Evolutionary conservation across 108 stramenopile genomes (phyloP).

Genomic region (Mediolabrus comicus): DNA sequence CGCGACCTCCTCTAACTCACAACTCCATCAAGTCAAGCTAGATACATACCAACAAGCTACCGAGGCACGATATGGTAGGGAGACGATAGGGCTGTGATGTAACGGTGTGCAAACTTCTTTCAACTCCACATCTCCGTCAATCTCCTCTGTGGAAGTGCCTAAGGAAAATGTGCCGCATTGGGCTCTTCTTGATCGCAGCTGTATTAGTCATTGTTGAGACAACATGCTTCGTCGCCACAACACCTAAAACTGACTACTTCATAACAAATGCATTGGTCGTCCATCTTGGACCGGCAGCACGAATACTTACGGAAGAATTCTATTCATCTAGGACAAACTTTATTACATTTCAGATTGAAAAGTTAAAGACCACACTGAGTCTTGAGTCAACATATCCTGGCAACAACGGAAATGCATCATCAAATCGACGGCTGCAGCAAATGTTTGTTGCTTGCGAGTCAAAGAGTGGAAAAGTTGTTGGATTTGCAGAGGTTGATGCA

Average conservation of each 20-base stretch:
- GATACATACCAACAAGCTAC: no score
- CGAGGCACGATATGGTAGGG: no score
- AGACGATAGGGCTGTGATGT: no score
- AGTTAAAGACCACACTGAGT: constrained; percentile 53
- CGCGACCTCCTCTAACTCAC: no score
- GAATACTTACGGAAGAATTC: constrained; percentile 70
- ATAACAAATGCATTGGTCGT: constrained; percentile 40
- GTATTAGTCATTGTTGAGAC: not conserved
- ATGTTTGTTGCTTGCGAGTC: constrained; percentile 69
- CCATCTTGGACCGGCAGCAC: constrained; percentile 51
- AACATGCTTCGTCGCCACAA: not conserved
- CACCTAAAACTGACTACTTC: constrained; percentile 16
- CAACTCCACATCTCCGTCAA: no score
- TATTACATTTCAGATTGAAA: constrained; percentile 65
- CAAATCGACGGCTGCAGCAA: constrained; percentile 30
- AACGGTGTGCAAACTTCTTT: no score
- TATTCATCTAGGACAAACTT: constrained; percentile 61
- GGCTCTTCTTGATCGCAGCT: no score
- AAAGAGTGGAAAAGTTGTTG: constrained; percentile 48
- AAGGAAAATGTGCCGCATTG: no score
- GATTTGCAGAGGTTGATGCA: constrained; percentile 66
- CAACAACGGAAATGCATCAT: constrained; percentile 13
- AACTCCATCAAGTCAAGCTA: no score
- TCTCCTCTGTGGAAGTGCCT: no score
- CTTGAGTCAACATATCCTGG: constrained; percentile 60